Conservation (phyloP, 169 alveolate genomes). For the Fabrea salina region DNA sequence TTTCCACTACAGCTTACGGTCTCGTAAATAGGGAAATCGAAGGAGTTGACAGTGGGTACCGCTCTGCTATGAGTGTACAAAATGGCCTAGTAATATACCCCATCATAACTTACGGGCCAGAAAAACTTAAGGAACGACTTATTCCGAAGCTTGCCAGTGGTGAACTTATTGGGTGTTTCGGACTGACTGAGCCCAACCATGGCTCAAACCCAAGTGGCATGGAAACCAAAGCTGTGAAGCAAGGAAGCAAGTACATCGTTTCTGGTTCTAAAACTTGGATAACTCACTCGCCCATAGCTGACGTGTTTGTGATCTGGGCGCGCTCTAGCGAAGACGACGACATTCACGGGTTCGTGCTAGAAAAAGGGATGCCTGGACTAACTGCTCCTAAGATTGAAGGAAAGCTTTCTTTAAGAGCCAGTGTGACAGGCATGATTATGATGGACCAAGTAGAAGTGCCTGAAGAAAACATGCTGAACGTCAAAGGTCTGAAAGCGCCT, state of each 20-base stretch:
- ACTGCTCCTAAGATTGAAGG: constrained; percentile 76
- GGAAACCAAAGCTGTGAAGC: constrained; percentile 70
- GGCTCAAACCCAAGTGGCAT: constrained; percentile 85
- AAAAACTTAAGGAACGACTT: constrained; percentile 61
- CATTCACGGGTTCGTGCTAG: constrained; percentile 76
- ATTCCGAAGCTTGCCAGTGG: constrained; percentile 82
- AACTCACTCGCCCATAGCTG: constrained; percentile 83
- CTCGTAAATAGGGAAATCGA: constrained; percentile 79
- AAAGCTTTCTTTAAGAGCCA: constrained; percentile 77
- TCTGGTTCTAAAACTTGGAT: constrained; percentile 85
- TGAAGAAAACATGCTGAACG: constrained; percentile 50
- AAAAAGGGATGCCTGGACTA: constrained; percentile 73
- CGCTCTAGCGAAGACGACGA: constrained; percentile 55
- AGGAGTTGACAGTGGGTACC: constrained; percentile 77
- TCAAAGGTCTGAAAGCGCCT: constrained; percentile 78
- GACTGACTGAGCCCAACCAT: constrained; percentile 85
- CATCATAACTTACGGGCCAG: constrained; percentile 64
- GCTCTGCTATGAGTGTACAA: constrained; percentile 80
- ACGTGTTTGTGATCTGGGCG: constrained; percentile 79
- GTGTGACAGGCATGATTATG: constrained; percentile 82
- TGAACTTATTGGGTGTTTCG: constrained; percentile 76
- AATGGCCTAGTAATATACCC: constrained; percentile 81
- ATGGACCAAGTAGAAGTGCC: constrained; percentile 85
- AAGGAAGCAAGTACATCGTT: constrained; percentile 69
- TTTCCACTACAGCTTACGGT: constrained; percentile 75